Evolutionary conservation across 768 basidiomycete species (phyloP), one percentile per base, ranked within the genome.

Genomic region (Suillus subluteus): DNA sequence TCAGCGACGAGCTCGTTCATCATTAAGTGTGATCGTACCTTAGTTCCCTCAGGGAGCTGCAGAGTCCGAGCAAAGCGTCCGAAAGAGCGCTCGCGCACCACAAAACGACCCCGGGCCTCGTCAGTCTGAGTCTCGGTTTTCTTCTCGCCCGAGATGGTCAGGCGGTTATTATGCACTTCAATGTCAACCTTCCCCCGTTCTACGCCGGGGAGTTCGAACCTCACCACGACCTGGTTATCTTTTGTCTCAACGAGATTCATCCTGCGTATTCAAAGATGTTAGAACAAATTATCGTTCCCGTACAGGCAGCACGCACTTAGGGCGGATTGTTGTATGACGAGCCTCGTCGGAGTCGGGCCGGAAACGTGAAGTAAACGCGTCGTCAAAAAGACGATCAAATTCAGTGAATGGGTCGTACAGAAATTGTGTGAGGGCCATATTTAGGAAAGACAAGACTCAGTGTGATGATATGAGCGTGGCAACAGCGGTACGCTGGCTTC

Each of bases 161-260:
- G 75, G 46, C 78, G 80, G 65, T 81, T 79, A 66, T 84, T 80
- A 48, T 81, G 79, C 23, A 86, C 73, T 62, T 86, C 81, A 59
- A 87, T 82, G 41, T 75, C 70, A 52, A 87, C 79, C 61, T 81
- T 78, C 52, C 84, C 81, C 63, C 84, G 83, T 63, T 79, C 83
- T 62, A 87, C 72, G 11, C 87, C 86, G 6, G 87, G 87, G 2
- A 87, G 74, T 69, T 88, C 88, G 65, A 88, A 85, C 7, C 81
- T 81, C 12, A 84, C 86, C 2, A 82, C 85, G 35, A 87, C 81
- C 23, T 69, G 65, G 67, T 82, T 82, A 1, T 80, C 78, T 18
- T 77, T 68, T 62, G 82, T 78, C 70, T 86, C 84, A 62, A 82
- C 77, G 2, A 88, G 63, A 68, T 88, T 81, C 78, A 87, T 70